Conservation (phyloP, 129 eudicot genomes). For the Flaveria bidentis region DNA sequence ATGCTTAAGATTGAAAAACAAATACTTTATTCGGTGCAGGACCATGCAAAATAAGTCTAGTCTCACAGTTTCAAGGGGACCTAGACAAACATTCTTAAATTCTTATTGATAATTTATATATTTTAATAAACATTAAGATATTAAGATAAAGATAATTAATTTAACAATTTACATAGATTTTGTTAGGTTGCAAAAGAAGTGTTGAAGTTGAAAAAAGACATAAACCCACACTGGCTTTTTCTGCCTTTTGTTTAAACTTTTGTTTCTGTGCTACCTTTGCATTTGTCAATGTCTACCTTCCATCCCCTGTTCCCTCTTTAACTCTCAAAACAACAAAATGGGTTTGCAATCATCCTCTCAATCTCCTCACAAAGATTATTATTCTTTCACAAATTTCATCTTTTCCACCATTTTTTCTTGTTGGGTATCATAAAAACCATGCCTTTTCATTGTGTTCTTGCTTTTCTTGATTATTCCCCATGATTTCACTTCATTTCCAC, state of each 20-base stretch:
- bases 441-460: constrained; percentile 32
- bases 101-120: neutral
- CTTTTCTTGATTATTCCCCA: constrained; percentile 39
- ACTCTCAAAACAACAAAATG: constrained; percentile 31
- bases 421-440: constrained; percentile 29
- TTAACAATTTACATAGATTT: constrained; percentile 20
- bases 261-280: constrained; percentile 52
- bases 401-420: neutral
- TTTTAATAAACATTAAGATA: neutral
- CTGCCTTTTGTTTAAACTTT: constrained; percentile 49
- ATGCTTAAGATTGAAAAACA: too few relatives aligned
- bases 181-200: constrained; percentile 28
- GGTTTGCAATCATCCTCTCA: constrained; percentile 48
- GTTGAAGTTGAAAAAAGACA: constrained; percentile 39
- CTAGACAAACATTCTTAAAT: constrained; percentile 12
- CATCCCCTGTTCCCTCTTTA: constrained; percentile 30
- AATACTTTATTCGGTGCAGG: neutral
- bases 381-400: constrained; percentile 9
- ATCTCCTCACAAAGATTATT: constrained; percentile 32
- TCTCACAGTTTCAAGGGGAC: neutral
- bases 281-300: constrained; percentile 44
- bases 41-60: neutral
- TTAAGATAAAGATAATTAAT: neutral
- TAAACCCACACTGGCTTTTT: constrained; percentile 39
- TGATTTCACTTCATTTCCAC: constrained; percentile 41